Base-by-base conservation (phyloP, 768 basidiomycete species). In the Cubamyces sp. region DNA sequence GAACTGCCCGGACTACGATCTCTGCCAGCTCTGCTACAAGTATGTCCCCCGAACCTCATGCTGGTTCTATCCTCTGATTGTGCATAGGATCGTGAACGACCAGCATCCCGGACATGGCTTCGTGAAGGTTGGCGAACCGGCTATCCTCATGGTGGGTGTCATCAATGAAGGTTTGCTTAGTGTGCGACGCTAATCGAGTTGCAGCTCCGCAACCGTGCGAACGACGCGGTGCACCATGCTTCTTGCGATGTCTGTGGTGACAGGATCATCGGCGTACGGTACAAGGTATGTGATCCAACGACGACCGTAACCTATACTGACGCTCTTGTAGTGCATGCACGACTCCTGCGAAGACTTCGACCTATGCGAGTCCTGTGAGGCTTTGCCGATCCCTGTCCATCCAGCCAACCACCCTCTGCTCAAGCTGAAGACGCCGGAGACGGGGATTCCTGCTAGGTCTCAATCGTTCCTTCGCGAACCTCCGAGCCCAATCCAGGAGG, bases 1-100 rank as follows among this genome's bases (percentile, higher is more conserved):
- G 9, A 71, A 77, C 59, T 94, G 92, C 74, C 91, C 92, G n/a
- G 91, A 95, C 69, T 95, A 86, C 66, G 92, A 95, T 66, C 82
- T 86, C 9, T 95, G 93, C 69, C 69, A 73, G 16, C 74, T 79
- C 16, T 95, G 93, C 75, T 92, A 88, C 74, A 77, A 75, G 84
- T 87, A 69, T 49, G 76, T 67, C 18, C 37, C 48, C 49, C 14
- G 15, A 47, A 19, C 51, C 55, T 3, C 18, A 2, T 5, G 28
- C 5, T 3, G 7, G 7, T 19, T 4, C 4, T 39, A 51, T 19
- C 58, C 64, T 41, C 50, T 46, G 30, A 47, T 39, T 18, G 42
- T 39, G 34, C 14, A 9, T 48, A 88, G 84, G 62, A 91, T 92
- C 54, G 87, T 84, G 0, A 60, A 72, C 19, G 85, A 88, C 67